A percentile compares a stretch with the other conserved stretches of the same genome.
Conservation (phyloP, 129 eudicot genomes). For the Oenanthe sinensis region DNA sequence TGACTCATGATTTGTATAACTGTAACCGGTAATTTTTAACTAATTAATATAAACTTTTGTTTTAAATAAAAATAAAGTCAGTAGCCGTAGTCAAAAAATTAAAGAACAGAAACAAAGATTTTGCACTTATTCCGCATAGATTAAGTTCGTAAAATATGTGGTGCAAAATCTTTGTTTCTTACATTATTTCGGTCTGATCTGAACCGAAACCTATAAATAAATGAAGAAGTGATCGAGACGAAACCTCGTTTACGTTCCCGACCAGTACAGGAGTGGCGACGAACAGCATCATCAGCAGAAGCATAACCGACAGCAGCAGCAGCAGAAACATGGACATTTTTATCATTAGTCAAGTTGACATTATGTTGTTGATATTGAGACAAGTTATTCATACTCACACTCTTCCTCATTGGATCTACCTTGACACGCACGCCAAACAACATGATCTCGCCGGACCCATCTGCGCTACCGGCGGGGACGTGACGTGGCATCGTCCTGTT, state of each 20-base stretch:
- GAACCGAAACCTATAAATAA: neutral
- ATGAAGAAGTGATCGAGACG: constrained; percentile 13
- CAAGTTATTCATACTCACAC: constrained; percentile 77
- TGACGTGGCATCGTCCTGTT: no score
- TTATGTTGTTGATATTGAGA: constrained; percentile 47
- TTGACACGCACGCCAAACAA: constrained; percentile 77
- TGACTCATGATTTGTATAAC: no score
- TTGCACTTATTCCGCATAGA: neutral
- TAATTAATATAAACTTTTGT: no score
- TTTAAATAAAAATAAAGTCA: no score
- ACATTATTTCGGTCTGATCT: neutral
- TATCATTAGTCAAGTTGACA: no score
- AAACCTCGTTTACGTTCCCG: constrained; percentile 88
- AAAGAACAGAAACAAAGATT: neutral
- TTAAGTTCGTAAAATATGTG: neutral
- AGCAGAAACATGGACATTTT: neutral
- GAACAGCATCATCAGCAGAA: constrained; percentile 67
- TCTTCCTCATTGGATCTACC: constrained; percentile 92
- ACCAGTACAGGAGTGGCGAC: constrained; percentile 23
- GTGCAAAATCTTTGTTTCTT: neutral
- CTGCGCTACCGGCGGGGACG: constrained; percentile 10
- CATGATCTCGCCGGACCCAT: constrained; percentile 56
- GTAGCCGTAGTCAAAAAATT: no score
- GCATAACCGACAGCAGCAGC: constrained; percentile 40
- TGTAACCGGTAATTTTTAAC: no score